phyloP scores from a whole-genome alignment of 2,329 filamentous ascomycete genomes.

The Dothistroma septosporum region DNA sequence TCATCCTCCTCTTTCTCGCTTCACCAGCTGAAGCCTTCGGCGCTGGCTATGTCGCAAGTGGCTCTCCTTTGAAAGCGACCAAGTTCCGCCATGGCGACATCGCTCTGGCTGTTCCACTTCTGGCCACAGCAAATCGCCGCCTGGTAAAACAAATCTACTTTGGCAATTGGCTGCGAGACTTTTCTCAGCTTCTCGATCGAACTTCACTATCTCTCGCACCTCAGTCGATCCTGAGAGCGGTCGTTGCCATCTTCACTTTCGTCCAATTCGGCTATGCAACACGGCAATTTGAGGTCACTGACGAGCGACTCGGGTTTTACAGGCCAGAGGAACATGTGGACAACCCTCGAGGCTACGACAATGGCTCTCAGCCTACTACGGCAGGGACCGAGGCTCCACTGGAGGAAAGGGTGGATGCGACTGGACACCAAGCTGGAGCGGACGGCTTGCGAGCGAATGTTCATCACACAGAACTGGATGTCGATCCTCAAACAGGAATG shows the following conservation, averaged over 20 bases:
- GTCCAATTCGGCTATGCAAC: constrained; percentile 7
- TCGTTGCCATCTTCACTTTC: constrained; percentile 4
- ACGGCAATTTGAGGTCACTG: constrained; percentile 9
- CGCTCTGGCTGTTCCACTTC: neutral
- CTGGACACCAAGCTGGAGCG: neutral
- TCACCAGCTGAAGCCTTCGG: neutral
- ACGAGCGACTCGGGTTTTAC: constrained; percentile 10
- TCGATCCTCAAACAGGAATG: constrained; percentile 74
- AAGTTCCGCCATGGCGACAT: constrained; percentile 1
- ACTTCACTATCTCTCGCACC: constrained; percentile 2
- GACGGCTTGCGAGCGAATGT: constrained; percentile 3
- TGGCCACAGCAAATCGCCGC: neutral
- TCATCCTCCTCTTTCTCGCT: neutral
- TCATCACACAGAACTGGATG: constrained; percentile 56
- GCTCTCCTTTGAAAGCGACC: neutral
- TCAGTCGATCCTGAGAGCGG: constrained; percentile 3
- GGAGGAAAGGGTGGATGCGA: neutral
- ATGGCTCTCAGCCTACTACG: neutral
- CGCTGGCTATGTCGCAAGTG: neutral
- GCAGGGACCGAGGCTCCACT: neutral
- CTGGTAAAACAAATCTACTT: constrained; percentile 4
- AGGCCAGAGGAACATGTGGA: constrained; percentile 6
- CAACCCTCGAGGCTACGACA: constrained; percentile 3
- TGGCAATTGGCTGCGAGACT: constrained; percentile 8
- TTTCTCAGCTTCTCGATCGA: constrained; percentile 6